phyloP scores from a whole-genome alignment of 345 rosid genomes.

The Gossypium herbaceum region DNA sequence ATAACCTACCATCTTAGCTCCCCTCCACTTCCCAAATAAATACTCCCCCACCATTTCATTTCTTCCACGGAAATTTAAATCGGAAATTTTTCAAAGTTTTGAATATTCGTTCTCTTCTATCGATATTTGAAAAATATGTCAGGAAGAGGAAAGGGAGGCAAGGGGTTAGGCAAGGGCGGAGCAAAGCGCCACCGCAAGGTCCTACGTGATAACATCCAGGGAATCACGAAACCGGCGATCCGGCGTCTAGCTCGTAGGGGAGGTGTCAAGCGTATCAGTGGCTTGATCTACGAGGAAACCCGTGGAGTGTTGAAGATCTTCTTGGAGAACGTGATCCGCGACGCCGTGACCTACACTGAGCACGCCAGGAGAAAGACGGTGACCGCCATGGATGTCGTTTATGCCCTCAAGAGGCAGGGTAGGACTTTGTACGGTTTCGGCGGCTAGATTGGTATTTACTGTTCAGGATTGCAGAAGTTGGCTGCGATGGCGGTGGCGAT shows the following conservation, averaged over 20 bases:
- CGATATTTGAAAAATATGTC: slow-evolving; percentile 30
- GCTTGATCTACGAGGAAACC: not conserved
- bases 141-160: slow-evolving; percentile 54
- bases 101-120: not conserved
- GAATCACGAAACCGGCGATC: slow-evolving; percentile 48
- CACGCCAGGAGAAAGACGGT: not conserved
- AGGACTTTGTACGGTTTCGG: slow-evolving; percentile 47
- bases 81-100: not conserved
- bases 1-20: not conserved
- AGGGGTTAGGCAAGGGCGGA: slow-evolving; percentile 63
- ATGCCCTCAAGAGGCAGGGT: slow-evolving; percentile 48
- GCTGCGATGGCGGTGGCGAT: too few relatives aligned
- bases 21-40: not conserved
- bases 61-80: too few relatives aligned
- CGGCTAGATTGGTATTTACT: not conserved
- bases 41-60: not conserved
- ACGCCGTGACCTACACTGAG: not conserved
- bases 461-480: too few relatives aligned
- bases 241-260: slow-evolving; percentile 29
- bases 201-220: slow-evolving; percentile 54
- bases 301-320: not conserved
- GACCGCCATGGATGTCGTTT: not conserved
- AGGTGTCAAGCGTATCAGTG: not conserved
- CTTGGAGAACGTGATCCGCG: not conserved
- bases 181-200: slow-evolving; percentile 60